Percentiles rank a stretch among this genome's conserved stretches.
These are phyloP conservation scores for Aspergillus cristatus DNA, from an alignment of 495 filamentous ascomycete genomes.

Conservation along the genomic window DNA sequence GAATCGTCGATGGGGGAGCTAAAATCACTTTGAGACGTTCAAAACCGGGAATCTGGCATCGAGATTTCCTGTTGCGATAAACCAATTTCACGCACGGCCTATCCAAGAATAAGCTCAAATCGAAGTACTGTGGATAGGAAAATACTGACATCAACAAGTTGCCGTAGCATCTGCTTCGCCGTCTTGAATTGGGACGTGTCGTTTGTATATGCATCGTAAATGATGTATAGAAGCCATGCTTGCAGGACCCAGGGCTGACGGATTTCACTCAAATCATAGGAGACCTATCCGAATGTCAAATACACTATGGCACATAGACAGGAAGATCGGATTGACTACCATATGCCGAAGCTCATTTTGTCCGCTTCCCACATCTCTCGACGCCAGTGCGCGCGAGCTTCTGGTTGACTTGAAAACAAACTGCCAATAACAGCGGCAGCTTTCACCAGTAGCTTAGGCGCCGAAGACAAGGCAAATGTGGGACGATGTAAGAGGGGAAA, in stretches of 20 bases:
- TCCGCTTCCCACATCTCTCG: not conserved
- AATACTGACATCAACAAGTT: slow-evolving; percentile 1
- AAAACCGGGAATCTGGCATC: not conserved
- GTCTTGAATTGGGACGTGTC: not conserved
- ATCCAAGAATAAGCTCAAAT: not conserved
- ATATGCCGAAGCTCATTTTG: not conserved
- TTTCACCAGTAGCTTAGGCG: not conserved
- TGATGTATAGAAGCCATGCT: slow-evolving; percentile 3
- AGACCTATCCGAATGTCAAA: not conserved
- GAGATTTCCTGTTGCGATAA: not conserved
- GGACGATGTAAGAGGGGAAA: not conserved
- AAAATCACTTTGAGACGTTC: not conserved
- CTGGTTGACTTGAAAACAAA: not conserved
- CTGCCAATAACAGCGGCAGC: not conserved
- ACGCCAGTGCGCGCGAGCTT: not conserved
- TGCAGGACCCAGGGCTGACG: slow-evolving; percentile 1
- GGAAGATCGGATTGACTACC: no score
- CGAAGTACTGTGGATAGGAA: not conserved
- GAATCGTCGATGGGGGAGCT: not conserved
- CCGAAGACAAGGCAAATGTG: not conserved
- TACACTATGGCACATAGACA: not conserved
- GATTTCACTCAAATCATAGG: not conserved
- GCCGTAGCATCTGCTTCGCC: slow-evolving; percentile 1
- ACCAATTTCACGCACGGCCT: not conserved
- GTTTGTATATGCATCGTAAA: not conserved